These are phyloP conservation scores for Apophysomyces variabilis DNA, from an alignment of 371 early-diverging fungal species.

Conservation along the genomic window DNA sequence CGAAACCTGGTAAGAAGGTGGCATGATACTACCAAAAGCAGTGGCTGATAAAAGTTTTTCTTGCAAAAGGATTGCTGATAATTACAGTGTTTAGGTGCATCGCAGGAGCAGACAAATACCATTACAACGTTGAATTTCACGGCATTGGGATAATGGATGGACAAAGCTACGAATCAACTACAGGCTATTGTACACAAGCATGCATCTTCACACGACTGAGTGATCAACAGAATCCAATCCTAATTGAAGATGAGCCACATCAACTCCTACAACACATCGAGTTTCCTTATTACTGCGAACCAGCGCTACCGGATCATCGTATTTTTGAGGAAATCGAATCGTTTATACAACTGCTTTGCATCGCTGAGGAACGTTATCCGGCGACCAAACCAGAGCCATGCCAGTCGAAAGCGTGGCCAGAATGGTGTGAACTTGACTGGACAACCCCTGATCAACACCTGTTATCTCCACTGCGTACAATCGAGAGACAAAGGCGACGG, in stretches of 20 bases:
- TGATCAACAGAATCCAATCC: neutral
- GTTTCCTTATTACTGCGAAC: conserved; percentile 42
- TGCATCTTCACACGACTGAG: conserved; percentile 60
- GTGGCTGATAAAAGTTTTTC: neutral
- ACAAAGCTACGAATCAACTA: conserved; percentile 29
- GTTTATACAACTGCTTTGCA: conserved; percentile 30
- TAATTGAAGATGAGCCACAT: conserved; percentile 20
- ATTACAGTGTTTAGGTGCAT: conserved; percentile 42
- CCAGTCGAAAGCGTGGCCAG: neutral
- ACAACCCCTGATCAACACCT: conserved; percentile 11
- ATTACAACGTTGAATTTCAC: conserved; percentile 65
- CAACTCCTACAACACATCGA: conserved; percentile 33
- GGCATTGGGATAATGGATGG: conserved; percentile 72
- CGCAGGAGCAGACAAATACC: conserved; percentile 58
- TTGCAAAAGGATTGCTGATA: neutral
- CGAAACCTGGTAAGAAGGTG: conserved; percentile 66
- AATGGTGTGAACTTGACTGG: conserved; percentile 24
- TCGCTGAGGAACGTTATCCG: conserved; percentile 17
- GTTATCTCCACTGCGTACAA: conserved; percentile 11
- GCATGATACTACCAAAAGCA: neutral
- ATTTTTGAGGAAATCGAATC: conserved; percentile 24
- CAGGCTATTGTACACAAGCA: conserved; percentile 83
- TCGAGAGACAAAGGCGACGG: conserved; percentile 10
- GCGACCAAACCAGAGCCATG: neutral
- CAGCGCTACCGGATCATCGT: conserved; percentile 19